A percentile compares a stretch with the other conserved stretches of the same genome.
phyloP scores from a whole-genome alignment of 2,329 filamentous ascomycete genomes.

The Coniochaeta hoffmannii region DNA sequence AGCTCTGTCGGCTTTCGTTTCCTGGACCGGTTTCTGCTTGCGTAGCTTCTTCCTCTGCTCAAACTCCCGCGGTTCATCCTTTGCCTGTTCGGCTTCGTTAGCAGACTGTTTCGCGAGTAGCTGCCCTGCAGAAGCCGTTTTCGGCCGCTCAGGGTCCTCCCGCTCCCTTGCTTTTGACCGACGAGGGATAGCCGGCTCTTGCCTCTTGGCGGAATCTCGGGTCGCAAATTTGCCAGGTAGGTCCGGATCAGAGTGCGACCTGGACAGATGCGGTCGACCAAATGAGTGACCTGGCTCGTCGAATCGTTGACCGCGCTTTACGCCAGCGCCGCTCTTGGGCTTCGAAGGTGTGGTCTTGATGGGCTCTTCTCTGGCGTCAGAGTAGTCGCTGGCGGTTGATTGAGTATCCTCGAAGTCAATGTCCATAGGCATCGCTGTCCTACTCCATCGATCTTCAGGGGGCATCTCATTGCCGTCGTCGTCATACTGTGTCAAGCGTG shows the following conservation, averaged over 20 bases:
- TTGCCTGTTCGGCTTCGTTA: not conserved
- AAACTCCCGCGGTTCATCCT: not conserved
- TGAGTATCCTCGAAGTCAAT: slow-evolving; percentile 14
- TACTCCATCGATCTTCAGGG: slow-evolving; percentile 15
- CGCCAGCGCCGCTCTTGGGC: not conserved
- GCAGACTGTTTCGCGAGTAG: not conserved
- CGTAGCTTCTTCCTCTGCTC: slow-evolving; percentile 2
- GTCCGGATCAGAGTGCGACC: not conserved
- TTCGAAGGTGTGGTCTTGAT: not conserved
- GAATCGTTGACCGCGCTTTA: not conserved
- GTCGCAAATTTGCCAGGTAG: not conserved
- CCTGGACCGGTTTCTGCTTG: not conserved
- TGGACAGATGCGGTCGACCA: not conserved
- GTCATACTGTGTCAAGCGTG: slow-evolving; percentile 8
- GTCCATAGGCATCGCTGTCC: slow-evolving; percentile 14
- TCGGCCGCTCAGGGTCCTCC: not conserved
- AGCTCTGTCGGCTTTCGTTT: not conserved
- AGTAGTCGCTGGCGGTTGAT: slow-evolving; percentile 10
- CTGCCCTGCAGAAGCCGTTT: not conserved
- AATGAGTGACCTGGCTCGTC: not conserved
- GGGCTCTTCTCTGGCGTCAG: not conserved
- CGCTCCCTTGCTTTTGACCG: not conserved
- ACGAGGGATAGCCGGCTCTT: not conserved
- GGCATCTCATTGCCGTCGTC: slow-evolving; percentile 1
- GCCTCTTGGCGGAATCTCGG: not conserved